Base-by-base conservation (phyloP, 2,329 filamentous ascomycete genomes). In the Trichoderma lentiforme region DNA sequence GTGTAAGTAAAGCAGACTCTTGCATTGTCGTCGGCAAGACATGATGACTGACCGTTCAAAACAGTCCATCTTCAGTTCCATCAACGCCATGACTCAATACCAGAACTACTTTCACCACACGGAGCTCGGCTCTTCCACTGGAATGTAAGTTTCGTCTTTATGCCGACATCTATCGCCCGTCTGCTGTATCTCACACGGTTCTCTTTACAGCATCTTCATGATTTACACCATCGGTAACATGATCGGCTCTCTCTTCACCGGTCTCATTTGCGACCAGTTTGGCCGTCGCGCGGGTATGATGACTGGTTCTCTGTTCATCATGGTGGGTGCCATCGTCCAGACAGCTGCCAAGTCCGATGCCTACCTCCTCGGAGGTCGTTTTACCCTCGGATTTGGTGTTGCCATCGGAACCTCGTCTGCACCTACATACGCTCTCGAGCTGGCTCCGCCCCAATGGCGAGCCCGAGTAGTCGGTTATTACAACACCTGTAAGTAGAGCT, bases 381-480 rank as follows among this genome's bases (percentile, higher is more conserved):
- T 89, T 74, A 78, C 89, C 4, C 84, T 89, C 0, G 88, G 88
- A 21, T 89, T 89, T 68, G 83, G 83, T 18, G 82, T 84, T 6
- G 80, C 81, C 14, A 82, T 83, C 66, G 81, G 80, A 26, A 82
- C 80, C 0, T 81, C 81, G 1, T 79, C 81, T 5, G 82, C 82
- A 5, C 82, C 82, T 2, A 81, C 80, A 0, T 83, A 83, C 62
- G 81, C 82, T 6, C 77, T 82, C 11, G 87, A 88, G 76, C 82
- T 88, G 76, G 84, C 86, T 0, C 86, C 88, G 74, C 87, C 86
- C 0, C 79, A 82, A 66, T 88, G 85, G 84, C 81, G 86, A 70
- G 86, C 82, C 11, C 78, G 81, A 3, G 73, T 83, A 0, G 82
- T 82, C 0, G 82, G 81, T 3, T 79, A 82, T 18, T 83, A 83